Evolutionary conservation across 345 rosid genomes (phyloP).

Genomic region (Camelina neglecta): DNA sequence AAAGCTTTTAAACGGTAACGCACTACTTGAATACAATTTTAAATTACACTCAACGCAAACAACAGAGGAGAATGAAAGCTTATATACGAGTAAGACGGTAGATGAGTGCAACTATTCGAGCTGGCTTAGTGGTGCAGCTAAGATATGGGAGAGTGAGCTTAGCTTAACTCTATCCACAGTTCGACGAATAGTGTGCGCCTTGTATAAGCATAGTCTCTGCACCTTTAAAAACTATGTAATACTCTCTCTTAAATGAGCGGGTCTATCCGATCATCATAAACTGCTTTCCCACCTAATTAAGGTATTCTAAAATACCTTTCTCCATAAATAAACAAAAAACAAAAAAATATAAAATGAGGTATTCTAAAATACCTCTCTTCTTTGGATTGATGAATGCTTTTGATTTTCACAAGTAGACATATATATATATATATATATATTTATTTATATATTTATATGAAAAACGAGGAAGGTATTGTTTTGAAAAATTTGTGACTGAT

Average conservation of each 20-base stretch:
- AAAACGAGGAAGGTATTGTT: too few relatives aligned
- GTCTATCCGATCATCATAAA: neutral
- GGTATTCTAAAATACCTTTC: conserved; percentile 28
- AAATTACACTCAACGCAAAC: neutral
- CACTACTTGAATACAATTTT: too few relatives aligned
- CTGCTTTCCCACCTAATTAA: neutral
- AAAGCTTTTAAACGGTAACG: too few relatives aligned
- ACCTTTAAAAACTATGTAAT: neutral
- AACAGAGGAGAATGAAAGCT: neutral
- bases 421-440: too few relatives aligned
- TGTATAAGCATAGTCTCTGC: neutral
- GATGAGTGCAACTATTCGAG: conserved; percentile 13
- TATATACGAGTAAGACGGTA: neutral
- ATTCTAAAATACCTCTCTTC: neutral
- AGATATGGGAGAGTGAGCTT: conserved; percentile 4
- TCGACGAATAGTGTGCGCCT: conserved; percentile 13
- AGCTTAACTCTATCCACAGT: neutral
- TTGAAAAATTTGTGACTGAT: too few relatives aligned
- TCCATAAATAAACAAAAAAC: neutral
- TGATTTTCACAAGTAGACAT: too few relatives aligned
- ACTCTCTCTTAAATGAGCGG: neutral
- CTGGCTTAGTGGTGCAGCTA: conserved; percentile 29
- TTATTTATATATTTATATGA: too few relatives aligned
- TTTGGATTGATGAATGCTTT: neutral
- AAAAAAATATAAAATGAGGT: neutral